These are phyloP conservation scores for Kodamaea fungicola DNA, from an alignment of 1,139 yeast genomes.

Conservation along the genomic window DNA sequence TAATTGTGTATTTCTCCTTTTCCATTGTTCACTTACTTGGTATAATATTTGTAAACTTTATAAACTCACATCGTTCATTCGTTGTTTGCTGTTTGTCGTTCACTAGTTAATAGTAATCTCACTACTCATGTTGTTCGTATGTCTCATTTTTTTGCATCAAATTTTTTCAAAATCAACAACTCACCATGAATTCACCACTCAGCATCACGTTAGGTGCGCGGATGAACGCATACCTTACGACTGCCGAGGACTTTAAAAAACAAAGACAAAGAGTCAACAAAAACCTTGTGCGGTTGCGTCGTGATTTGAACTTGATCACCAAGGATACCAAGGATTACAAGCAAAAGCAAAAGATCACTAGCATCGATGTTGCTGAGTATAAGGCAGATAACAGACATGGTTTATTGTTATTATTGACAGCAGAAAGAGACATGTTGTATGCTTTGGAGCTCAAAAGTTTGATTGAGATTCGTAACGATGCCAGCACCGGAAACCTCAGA, in stretches of 20 bases:
- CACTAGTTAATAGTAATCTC: not conserved
- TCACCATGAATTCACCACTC: slow-evolving; percentile 33
- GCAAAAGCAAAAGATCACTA: slow-evolving; percentile 40
- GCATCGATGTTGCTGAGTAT: slow-evolving; percentile 46
- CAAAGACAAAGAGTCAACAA: slow-evolving; percentile 46
- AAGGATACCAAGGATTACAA: slow-evolving; percentile 55
- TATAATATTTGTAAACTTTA: too few species aligned
- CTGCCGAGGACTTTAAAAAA: slow-evolving; percentile 49
- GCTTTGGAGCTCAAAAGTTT: slow-evolving; percentile 62
- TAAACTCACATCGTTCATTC: too few species aligned
- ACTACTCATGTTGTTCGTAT: not conserved
- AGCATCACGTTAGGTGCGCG: slow-evolving; percentile 46
- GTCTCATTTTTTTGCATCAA: not conserved
- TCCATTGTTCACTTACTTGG: too few species aligned
- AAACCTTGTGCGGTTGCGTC: slow-evolving; percentile 54
- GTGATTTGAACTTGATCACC: slow-evolving; percentile 52
- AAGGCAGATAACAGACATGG: slow-evolving; percentile 45
- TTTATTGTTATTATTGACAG: slow-evolving; percentile 46
- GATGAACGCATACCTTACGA: slow-evolving; percentile 45
- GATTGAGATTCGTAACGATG: slow-evolving; percentile 50
- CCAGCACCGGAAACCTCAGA: slow-evolving; percentile 34
- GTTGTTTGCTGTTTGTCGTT: too few species aligned
- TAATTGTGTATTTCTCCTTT: too few species aligned
- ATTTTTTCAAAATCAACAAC: slow-evolving; percentile 3
- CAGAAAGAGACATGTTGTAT: slow-evolving; percentile 68